A percentile compares a stretch with the other conserved stretches of the same genome.
Evolutionary conservation across 257 asterid species (phyloP).

Genomic region (Nicotiana tomentosiformis): DNA sequence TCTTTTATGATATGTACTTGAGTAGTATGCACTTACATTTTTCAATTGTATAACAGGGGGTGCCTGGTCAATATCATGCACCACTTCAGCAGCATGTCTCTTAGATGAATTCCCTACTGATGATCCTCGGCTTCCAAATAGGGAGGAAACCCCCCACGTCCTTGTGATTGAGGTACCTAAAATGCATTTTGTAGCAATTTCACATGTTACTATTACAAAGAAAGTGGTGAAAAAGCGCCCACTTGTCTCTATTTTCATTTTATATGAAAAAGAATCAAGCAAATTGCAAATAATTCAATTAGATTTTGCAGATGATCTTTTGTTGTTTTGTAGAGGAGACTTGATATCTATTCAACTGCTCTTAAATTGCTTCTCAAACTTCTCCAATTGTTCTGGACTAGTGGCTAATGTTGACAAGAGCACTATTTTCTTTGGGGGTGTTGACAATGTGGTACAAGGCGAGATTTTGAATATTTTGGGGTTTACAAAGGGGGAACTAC

Average conservation of each 20-base stretch:
- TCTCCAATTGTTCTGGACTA: too few relatives aligned
- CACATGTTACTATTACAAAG: not conserved
- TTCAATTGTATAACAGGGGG: conserved; percentile 10
- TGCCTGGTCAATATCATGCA: conserved; percentile 1
- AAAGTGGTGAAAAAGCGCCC: not conserved
- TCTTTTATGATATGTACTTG: not conserved
- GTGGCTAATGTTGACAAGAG: too few relatives aligned
- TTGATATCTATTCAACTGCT: too few relatives aligned
- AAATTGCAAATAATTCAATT: too few relatives aligned
- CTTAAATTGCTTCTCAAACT: too few relatives aligned
- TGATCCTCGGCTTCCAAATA: conserved; percentile 5
- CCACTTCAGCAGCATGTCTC: not conserved
- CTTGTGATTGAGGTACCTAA: conserved; percentile 7
- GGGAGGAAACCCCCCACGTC: conserved; percentile 18
- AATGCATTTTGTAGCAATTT: not conserved
- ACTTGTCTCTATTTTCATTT: not conserved
- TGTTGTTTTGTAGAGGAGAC: too few relatives aligned
- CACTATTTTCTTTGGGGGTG: too few relatives aligned
- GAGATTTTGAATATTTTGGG: too few relatives aligned
- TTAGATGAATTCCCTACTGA: conserved; percentile 2
- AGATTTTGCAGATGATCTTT: too few relatives aligned
- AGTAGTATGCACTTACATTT: not conserved
- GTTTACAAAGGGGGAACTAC: too few relatives aligned
- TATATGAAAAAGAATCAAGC: too few relatives aligned
- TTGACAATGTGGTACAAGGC: too few relatives aligned